These are phyloP conservation scores for Boletus eberwhitei DNA, from an alignment of 768 basidiomycete species.

Conservation along the genomic window DNA sequence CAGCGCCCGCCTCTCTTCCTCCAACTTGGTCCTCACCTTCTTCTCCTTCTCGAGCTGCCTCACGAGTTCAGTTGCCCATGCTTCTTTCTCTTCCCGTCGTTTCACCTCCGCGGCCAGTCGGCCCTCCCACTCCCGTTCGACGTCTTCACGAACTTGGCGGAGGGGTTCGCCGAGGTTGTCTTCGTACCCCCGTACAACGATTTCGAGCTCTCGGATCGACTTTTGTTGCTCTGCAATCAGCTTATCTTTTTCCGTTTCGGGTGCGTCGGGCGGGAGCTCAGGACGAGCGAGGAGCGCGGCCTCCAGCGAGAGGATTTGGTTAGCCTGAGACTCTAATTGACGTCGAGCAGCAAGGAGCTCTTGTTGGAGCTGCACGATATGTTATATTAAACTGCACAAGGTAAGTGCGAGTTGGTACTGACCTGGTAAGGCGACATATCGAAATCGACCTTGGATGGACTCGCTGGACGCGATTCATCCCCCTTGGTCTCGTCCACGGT, in stretches of 20 bases:
- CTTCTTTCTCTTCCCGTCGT: slow-evolving; percentile 64
- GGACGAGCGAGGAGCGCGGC: slow-evolving; percentile 72
- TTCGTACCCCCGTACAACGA: slow-evolving; percentile 66
- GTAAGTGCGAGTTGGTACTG: background rate
- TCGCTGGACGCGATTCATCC: slow-evolving; percentile 71
- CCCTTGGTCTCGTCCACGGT: slow-evolving; percentile 68
- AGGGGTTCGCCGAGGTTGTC: slow-evolving; percentile 69
- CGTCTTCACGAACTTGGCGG: slow-evolving; percentile 63
- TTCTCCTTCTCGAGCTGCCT: slow-evolving; percentile 78
- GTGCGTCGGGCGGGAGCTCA: slow-evolving; percentile 57
- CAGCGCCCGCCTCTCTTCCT: slow-evolving; percentile 75
- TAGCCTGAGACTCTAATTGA: slow-evolving; percentile 76
- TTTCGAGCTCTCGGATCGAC: slow-evolving; percentile 77
- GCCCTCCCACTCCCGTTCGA: slow-evolving; percentile 68
- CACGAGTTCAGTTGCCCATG: slow-evolving; percentile 72
- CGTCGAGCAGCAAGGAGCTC: slow-evolving; percentile 76
- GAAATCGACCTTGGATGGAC: slow-evolving; percentile 87
- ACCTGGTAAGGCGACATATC: slow-evolving; percentile 87
- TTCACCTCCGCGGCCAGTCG: slow-evolving; percentile 57
- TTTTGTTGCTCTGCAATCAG: slow-evolving; percentile 69
- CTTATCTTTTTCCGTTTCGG: slow-evolving; percentile 72
- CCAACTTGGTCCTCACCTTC: slow-evolving; percentile 62
- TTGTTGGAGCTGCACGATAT: slow-evolving; percentile 65
- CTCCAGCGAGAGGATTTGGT: slow-evolving; percentile 82
- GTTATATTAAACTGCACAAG: background rate